These are phyloP conservation scores for Moesziomyces parantarcticus DNA, from an alignment of 1,284 basidiomycete genomes.

Conservation along the genomic window DNA sequence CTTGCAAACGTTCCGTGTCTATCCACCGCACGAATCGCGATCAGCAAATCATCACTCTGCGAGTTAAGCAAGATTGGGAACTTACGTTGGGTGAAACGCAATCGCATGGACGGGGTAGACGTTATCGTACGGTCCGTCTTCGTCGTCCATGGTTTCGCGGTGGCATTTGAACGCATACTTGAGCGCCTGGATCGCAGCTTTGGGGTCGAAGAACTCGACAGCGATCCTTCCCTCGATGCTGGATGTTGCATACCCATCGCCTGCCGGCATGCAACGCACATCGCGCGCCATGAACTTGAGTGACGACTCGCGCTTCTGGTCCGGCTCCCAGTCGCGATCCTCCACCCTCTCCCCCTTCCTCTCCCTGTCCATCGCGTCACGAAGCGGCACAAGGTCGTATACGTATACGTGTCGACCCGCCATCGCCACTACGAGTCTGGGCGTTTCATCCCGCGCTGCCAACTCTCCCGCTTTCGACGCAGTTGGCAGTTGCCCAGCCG, in stretches of 20 bases:
- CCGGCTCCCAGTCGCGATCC: conserved; percentile 49
- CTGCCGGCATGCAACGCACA: conserved; percentile 89
- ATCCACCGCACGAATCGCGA: neutral
- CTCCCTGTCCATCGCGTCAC: conserved; percentile 26
- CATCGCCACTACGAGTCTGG: conserved; percentile 61
- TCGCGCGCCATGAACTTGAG: conserved; percentile 94
- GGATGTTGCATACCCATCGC: conserved; percentile 90
- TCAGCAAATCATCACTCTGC: too few relatives aligned
- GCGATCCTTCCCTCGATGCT: conserved; percentile 96
- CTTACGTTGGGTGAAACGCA: conserved; percentile 82
- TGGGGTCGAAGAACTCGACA: conserved; percentile 94
- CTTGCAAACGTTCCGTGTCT: conserved; percentile 93
- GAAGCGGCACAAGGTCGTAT: conserved; percentile 52
- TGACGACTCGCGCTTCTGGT: conserved; percentile 86
- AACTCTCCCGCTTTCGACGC: conserved; percentile 7
- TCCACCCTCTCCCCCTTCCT: conserved; percentile 17
- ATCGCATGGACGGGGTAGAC: conserved; percentile 98
- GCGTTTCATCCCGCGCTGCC: conserved; percentile 23
- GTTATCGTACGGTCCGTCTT: conserved; percentile 82
- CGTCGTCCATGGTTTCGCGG: conserved; percentile 75
- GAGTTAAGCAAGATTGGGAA: neutral
- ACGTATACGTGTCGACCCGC: conserved; percentile 52
- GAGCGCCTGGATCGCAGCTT: conserved; percentile 77
- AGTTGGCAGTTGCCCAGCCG: neutral
- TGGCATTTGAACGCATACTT: conserved; percentile 99